Evolutionary conservation across 164 flowering plant species (phyloP).

Genomic region (grape (Vitis vinifera)): ASM3070453v1 NC_081812.1:11946501-11947000

Average conservation of each 20-base stretch:
- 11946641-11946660: constrained; percentile 68
- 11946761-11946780: neutral
- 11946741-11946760: neutral
- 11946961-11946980: neutral
- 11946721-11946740: neutral
- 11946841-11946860: no score
- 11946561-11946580: neutral
- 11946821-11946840: neutral
- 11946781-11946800: neutral
- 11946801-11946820: neutral
- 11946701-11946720: neutral
- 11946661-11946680: constrained; percentile 84
- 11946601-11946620: constrained; percentile 69
- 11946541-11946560: no score
- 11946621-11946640: constrained; percentile 81
- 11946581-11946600: constrained; percentile 1
- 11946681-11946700: constrained; percentile 86
- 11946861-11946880: no score
- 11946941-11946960: neutral
- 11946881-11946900: no score
- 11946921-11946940: neutral
- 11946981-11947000: neutral
- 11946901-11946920: neutral
- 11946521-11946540: no score
- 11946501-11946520: no score